Percentiles rank a stretch among this genome's conserved stretches.
Evolutionary conservation across 208 protist genomes (phyloP).

Genomic region (Leishmania braziliensis): DNA sequence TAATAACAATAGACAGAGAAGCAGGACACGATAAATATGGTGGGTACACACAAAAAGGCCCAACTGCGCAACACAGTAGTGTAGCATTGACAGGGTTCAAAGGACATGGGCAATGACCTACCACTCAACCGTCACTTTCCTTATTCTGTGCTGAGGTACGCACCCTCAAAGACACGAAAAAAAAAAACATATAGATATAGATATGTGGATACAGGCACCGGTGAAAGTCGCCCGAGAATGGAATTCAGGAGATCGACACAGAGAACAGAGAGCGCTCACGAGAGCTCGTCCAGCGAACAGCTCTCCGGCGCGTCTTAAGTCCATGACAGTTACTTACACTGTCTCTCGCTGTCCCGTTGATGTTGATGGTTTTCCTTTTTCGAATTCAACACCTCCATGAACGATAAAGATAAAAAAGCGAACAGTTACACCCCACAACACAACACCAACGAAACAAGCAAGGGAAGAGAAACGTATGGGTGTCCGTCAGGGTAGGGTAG

Average conservation of each 20-base stretch:
- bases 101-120: background rate
- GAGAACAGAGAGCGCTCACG: background rate
- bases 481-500: background rate
- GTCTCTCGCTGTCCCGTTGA: background rate
- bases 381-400: background rate
- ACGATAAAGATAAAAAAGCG: background rate
- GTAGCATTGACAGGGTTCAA: background rate
- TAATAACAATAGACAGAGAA: background rate
- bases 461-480: background rate
- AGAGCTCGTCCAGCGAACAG: background rate
- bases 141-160: background rate
- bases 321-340: background rate
- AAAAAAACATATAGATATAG: too few relatives aligned
- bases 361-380: background rate
- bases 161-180: background rate
- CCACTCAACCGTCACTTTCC: background rate
- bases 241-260: background rate
- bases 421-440: background rate
- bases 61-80: background rate
- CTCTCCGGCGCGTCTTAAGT: background rate
- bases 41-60: too few relatives aligned
- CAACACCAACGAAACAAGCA: background rate
- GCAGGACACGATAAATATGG: background rate
- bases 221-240: background rate
- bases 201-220: background rate